Percentiles rank a stretch among this genome's conserved stretches.
Evolutionary conservation across 257 asterid species (phyloP).

Genomic region (Scutellaria galericulata): DNA sequence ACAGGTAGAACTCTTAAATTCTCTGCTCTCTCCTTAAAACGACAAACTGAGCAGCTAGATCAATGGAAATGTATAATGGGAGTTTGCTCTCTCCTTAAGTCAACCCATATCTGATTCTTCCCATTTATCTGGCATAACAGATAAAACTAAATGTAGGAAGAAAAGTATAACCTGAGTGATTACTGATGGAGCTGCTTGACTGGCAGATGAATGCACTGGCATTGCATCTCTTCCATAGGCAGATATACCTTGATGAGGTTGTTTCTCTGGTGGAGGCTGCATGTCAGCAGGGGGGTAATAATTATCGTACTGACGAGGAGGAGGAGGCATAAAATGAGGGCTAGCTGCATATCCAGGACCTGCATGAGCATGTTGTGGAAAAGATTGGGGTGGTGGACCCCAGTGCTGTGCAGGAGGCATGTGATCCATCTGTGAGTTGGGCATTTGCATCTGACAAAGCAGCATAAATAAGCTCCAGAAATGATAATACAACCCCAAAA

Average conservation of each 20-base stretch:
- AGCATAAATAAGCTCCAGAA: conserved; percentile 16
- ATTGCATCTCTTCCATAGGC: conserved; percentile 80
- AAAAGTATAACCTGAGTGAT: conserved; percentile 71
- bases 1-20: not conserved
- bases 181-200: conserved; percentile 71
- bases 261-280: conserved; percentile 70
- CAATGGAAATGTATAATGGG: not conserved
- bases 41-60: conserved; percentile 6
- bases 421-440: conserved; percentile 64
- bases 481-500: not conserved
- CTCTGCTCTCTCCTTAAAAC: conserved; percentile 14
- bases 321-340: conserved; percentile 68
- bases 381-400: conserved; percentile 86
- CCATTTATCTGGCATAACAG: not conserved
- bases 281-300: conserved; percentile 71
- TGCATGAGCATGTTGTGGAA: conserved; percentile 56
- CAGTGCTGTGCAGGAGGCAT: conserved; percentile 77
- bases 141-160: conserved; percentile 22
- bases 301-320: conserved; percentile 74
- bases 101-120: conserved; percentile 4
- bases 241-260: conserved; percentile 86
- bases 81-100: not conserved
- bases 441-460: conserved; percentile 53
- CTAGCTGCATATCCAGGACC: conserved; percentile 72
- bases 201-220: conserved; percentile 64